Conservation (phyloP, 2,329 filamentous ascomycete genomes). For the Phoma sp. region DNA sequence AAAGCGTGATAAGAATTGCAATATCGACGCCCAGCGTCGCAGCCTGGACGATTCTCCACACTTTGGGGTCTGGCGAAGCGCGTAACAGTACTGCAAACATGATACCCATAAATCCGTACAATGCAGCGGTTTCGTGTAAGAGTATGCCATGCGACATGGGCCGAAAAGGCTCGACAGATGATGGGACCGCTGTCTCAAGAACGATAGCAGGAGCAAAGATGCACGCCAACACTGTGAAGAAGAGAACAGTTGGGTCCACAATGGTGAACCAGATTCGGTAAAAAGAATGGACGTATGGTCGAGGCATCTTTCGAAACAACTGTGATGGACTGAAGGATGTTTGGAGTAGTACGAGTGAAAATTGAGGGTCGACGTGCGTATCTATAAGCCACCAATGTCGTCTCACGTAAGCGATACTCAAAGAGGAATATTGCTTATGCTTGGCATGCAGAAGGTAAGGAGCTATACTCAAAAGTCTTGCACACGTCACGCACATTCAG, state of each 20-base stretch:
- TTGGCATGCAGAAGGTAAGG: not conserved
- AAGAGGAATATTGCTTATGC: not conserved
- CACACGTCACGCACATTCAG: too few relatives aligned
- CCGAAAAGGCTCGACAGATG: not conserved
- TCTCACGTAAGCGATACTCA: slow-evolving; percentile 6
- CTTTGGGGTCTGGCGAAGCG: slow-evolving; percentile 9
- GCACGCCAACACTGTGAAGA: slow-evolving; percentile 17
- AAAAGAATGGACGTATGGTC: slow-evolving; percentile 15
- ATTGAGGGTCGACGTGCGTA: too few relatives aligned
- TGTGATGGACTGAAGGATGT: too few relatives aligned
- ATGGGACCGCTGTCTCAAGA: slow-evolving; percentile 7
- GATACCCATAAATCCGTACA: slow-evolving; percentile 16
- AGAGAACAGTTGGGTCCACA: slow-evolving; percentile 16
- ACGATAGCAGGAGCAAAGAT: slow-evolving; percentile 9
- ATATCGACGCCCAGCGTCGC: slow-evolving; percentile 14
- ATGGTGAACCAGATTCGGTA: slow-evolving; percentile 22
- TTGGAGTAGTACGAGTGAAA: too few relatives aligned
- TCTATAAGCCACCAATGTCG: not conserved
- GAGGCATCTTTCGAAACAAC: not conserved
- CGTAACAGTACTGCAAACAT: slow-evolving; percentile 15
- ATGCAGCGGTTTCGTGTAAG: slow-evolving; percentile 9
- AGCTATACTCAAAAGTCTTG: too few relatives aligned
- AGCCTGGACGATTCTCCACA: slow-evolving; percentile 20
- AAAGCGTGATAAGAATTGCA: slow-evolving; percentile 5
- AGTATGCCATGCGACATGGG: slow-evolving; percentile 8